Conservation (phyloP, 73 alveolate species). For the Effrenium voratum region DNA sequence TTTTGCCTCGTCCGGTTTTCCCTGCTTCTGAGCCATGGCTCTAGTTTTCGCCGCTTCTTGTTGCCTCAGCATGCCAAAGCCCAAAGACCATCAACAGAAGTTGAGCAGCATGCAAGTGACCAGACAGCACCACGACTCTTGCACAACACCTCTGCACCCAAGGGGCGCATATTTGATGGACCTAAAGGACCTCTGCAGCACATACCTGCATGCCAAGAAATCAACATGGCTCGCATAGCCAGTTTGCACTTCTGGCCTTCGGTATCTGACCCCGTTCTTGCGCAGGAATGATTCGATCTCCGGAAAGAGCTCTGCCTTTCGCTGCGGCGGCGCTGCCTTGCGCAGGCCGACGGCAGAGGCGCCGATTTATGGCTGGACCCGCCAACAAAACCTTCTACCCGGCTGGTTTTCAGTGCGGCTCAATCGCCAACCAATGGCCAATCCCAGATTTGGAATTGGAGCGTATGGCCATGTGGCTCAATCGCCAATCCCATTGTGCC, state of each 20-base stretch:
- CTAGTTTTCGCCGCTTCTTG: conserved; percentile 70
- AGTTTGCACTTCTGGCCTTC: background rate
- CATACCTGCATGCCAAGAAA: background rate
- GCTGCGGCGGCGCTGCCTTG: conserved; percentile 70
- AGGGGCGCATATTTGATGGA: conserved; percentile 61
- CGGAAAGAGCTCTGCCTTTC: conserved; percentile 57
- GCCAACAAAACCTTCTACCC: background rate
- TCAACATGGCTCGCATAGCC: background rate
- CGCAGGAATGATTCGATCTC: conserved; percentile 41
- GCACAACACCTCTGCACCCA: background rate
- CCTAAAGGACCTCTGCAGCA: conserved; percentile 61
- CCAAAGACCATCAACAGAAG: background rate
- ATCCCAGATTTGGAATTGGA: too few relatives aligned
- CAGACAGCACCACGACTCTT: too few relatives aligned
- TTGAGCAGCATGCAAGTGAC: too few relatives aligned
- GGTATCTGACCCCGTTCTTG: conserved; percentile 56
- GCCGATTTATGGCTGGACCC: background rate
- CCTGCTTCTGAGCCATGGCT: conserved; percentile 49
- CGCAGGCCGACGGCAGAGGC: too few relatives aligned
- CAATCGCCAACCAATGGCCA: background rate
- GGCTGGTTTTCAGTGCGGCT: background rate
- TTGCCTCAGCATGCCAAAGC: conserved; percentile 36
- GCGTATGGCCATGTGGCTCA: too few relatives aligned
- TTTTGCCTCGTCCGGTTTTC: background rate
- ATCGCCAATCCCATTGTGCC: too few relatives aligned